A percentile compares a stretch with the other conserved stretches of the same genome.
Evolutionary conservation across 169 alveolate species (phyloP).

Genomic region (Babesia gibsoni): DNA sequence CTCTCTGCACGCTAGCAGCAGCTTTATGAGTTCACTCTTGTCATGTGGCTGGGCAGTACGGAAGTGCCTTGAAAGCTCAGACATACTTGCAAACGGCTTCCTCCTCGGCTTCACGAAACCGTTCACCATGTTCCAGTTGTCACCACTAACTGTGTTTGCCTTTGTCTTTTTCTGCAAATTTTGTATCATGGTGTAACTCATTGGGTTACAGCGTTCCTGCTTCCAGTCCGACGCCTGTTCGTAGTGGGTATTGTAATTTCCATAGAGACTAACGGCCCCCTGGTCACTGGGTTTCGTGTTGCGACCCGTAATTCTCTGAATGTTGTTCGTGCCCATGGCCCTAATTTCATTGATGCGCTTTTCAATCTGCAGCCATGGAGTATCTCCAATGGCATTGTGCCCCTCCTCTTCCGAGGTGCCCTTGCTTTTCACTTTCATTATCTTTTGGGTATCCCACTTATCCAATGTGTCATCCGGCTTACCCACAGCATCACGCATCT

Average conservation of each 20-base stretch:
- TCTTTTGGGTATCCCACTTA: too few species aligned
- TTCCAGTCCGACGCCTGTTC: slow-evolving; percentile 24
- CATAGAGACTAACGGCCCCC: slow-evolving; percentile 19
- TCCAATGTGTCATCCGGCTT: too few species aligned
- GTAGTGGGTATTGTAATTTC: slow-evolving; percentile 50
- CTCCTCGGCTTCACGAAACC: slow-evolving; percentile 62
- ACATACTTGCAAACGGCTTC: slow-evolving; percentile 62
- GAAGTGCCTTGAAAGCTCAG: slow-evolving; percentile 45
- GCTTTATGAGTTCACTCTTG: slow-evolving; percentile 70
- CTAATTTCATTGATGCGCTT: slow-evolving; percentile 57
- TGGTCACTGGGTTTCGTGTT: neutral
- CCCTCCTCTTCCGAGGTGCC: slow-evolving; percentile 5
- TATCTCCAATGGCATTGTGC: slow-evolving; percentile 31
- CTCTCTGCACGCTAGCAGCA: slow-evolving; percentile 77
- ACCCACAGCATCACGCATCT: too few species aligned
- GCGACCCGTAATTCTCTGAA: neutral
- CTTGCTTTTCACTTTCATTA: too few species aligned
- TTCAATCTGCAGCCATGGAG: slow-evolving; percentile 60
- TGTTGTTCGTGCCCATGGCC: slow-evolving; percentile 17
- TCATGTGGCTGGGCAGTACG: slow-evolving; percentile 43
- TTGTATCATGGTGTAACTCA: slow-evolving; percentile 37
- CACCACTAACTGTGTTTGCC: neutral
- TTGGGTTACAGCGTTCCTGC: slow-evolving; percentile 23
- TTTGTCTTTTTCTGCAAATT: neutral
- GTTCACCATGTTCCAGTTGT: slow-evolving; percentile 46